phyloP scores from a whole-genome alignment of 345 rosid genomes.

The Hypericum perforatum region DNA sequence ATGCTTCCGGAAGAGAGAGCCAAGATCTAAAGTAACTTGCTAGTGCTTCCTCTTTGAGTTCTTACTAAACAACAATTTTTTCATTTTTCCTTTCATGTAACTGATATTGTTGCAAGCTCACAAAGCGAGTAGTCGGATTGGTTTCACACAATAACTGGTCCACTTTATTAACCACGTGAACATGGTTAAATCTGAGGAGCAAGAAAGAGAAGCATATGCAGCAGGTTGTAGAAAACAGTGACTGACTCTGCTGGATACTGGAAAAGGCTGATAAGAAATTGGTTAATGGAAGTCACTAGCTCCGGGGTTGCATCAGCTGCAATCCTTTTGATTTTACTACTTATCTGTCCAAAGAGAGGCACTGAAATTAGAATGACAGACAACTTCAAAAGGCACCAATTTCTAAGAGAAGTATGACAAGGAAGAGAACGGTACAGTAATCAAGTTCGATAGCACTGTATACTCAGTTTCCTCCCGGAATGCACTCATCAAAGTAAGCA shows the following conservation, averaged over 20 bases:
- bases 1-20: too few relatives aligned
- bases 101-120: too few relatives aligned
- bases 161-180: too few relatives aligned
- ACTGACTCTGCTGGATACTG: slow-evolving; percentile 66
- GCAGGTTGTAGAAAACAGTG: neutral
- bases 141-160: too few relatives aligned
- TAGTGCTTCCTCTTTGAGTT: too few relatives aligned
- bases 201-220: neutral
- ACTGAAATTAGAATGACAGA: slow-evolving; percentile 15
- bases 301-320: slow-evolving; percentile 65
- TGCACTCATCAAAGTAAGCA: slow-evolving; percentile 71
- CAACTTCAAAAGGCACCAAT: neutral
- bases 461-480: slow-evolving; percentile 73
- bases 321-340: slow-evolving; percentile 60
- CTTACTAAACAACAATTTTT: too few relatives aligned
- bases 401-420: slow-evolving; percentile 5
- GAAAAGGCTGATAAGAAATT: slow-evolving; percentile 52
- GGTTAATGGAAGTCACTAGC: slow-evolving; percentile 40
- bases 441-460: slow-evolving; percentile 75
- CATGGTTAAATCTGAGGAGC: too few relatives aligned
- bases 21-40: too few relatives aligned
- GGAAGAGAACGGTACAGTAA: slow-evolving; percentile 41
- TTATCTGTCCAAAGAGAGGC: slow-evolving; percentile 42
- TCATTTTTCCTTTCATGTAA: too few relatives aligned
- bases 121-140: too few relatives aligned